These are phyloP conservation scores for Allium fistulosum DNA, from an alignment of 106 monocot species.

Conservation along the genomic window DNA sequence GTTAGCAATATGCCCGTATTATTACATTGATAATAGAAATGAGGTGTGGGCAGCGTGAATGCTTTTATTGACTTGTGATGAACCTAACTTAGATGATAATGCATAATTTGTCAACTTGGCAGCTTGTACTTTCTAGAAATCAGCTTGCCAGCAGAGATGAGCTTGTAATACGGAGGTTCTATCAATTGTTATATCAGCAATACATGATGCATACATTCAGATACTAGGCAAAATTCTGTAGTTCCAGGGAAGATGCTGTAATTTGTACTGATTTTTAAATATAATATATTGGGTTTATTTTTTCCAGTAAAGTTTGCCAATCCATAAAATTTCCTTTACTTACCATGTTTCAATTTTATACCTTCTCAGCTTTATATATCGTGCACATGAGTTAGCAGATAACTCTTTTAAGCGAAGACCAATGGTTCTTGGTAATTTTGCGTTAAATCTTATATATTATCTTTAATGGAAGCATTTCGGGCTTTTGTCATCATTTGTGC, in stretches of 20 bases:
- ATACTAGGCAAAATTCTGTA: background rate
- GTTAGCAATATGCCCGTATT: no score
- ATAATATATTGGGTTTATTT: background rate
- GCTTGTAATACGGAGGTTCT: constrained; percentile 10
- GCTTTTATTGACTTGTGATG: background rate
- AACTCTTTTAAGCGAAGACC: no score
- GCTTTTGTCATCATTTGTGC: no score
- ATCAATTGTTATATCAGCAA: background rate
- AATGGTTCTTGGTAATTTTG: no score
- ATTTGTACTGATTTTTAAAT: background rate
- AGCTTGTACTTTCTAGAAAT: constrained; percentile 52
- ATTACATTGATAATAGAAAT: no score
- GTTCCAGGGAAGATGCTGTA: background rate
- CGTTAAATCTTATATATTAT: no score
- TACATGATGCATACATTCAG: constrained; percentile 3
- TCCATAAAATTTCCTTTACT: background rate
- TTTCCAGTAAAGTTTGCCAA: background rate
- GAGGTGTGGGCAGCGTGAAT: no score
- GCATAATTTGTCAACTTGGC: constrained; percentile 5
- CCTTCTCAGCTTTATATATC: no score
- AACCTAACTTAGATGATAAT: background rate
- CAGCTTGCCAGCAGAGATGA: constrained; percentile 44
- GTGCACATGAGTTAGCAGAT: no score
- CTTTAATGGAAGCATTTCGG: no score
- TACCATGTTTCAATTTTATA: constrained; percentile 1